Percentiles rank a stretch among this genome's conserved stretches.
These are phyloP conservation scores for Pholiota molesta DNA, from an alignment of 768 basidiomycete genomes.

Conservation along the genomic window DNA sequence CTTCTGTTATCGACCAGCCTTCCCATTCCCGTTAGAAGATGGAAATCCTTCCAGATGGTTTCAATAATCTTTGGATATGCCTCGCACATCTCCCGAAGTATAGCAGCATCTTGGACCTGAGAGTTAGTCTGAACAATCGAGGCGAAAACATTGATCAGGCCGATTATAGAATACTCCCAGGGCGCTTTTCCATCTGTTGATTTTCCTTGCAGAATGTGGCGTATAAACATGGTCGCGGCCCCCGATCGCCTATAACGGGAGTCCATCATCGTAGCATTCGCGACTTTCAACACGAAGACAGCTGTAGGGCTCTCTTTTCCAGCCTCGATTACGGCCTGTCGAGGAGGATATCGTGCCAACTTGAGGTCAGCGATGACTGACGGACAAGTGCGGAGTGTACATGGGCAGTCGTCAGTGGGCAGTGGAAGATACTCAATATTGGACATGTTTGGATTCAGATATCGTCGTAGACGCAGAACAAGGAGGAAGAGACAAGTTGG, in stretches of 20 bases:
- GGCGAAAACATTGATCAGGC: background rate
- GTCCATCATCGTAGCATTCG: conserved; percentile 1
- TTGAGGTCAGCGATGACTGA: background rate
- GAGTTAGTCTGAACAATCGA: background rate
- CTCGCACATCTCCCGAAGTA: background rate
- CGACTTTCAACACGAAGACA: conserved; percentile 1
- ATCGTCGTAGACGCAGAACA: too few relatives aligned
- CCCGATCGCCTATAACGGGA: conserved; percentile 2
- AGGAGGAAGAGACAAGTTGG: too few relatives aligned
- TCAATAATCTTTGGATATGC: conserved; percentile 2
- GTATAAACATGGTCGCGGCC: background rate
- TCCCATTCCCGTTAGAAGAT: background rate
- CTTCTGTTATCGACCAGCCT: background rate
- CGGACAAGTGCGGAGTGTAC: background rate
- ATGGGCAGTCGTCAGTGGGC: background rate
- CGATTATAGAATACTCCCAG: background rate
- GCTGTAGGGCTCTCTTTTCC: conserved; percentile 6
- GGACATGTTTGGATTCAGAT: background rate
- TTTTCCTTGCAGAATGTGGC: conserved; percentile 1
- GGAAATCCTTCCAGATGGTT: background rate
- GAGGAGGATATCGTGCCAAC: background rate
- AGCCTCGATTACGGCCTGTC: conserved; percentile 2
- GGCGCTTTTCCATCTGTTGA: background rate
- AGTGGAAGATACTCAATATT: background rate
- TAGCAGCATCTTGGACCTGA: conserved; percentile 4